Evolutionary conservation across 2,329 filamentous ascomycete genomes (phyloP).

Genomic region (Fusarium luffae): DNA sequence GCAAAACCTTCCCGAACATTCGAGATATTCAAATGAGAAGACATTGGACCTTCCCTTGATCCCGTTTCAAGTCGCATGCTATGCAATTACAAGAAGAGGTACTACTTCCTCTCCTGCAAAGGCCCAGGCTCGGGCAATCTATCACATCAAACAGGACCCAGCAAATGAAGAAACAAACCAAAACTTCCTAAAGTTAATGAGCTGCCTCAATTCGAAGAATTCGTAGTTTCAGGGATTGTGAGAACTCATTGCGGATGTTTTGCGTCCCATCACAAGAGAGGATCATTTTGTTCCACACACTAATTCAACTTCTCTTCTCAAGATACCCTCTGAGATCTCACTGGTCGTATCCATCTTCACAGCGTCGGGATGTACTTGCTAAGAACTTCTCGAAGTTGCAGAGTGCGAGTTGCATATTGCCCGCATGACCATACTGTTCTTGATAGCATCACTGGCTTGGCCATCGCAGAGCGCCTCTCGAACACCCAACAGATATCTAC

Average conservation of each 20-base stretch:
- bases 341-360: not conserved
- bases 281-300: not conserved
- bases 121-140: not conserved
- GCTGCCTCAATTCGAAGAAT: not conserved
- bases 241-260: not conserved
- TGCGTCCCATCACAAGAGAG: not conserved
- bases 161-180: not conserved
- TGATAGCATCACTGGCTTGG: constrained; percentile 56
- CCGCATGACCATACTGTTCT: constrained; percentile 48
- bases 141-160: not conserved
- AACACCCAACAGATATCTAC: constrained; percentile 50
- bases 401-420: constrained; percentile 2
- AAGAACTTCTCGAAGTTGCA: not conserved
- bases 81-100: not conserved
- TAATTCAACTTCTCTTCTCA: not conserved
- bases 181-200: not conserved
- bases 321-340: constrained; percentile 6
- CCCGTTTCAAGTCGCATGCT: not conserved
- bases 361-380: not conserved
- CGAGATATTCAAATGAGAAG: not conserved
- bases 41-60: not conserved
- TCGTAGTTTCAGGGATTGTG: no score
- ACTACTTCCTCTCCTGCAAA: not conserved
- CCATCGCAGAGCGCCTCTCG: constrained; percentile 53
- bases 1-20: not conserved